Evolutionary conservation across 73 alveolate genomes (phyloP), one percentile per base, ranked within the genome.

Genomic region (Symbiodinium natans): DNA sequence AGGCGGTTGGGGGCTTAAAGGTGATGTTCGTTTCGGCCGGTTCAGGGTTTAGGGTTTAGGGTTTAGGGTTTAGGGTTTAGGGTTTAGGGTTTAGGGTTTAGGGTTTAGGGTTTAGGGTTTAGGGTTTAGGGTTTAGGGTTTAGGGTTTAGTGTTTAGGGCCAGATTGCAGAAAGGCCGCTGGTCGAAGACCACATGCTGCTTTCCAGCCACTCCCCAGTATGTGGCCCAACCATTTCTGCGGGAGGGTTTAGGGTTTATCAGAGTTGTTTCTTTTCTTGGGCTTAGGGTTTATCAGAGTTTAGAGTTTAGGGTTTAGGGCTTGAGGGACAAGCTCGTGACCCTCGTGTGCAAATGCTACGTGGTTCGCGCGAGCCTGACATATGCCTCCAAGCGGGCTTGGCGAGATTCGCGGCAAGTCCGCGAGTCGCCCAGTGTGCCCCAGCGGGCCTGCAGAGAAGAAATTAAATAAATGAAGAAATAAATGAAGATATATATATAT

Each of bases 151-250:
- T n/a, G n/a, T n/a, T n/a, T n/a, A n/a, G n/a, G n/a, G n/a, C n/a
- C n/a, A n/a, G n/a, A 25, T 63, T 74, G 84, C 40, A 33, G 11
- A 15, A 11, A 6, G n/a, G 97, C 11, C 7, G 68, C 97, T 90
- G 97, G 38, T 90, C 97, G 52, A 90, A 90, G 25, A 90, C 97
- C 9, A 90, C 33, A 31, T 90, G 97, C 54, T 90, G 97, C 54
- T 90, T 90, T 10, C 88, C 97, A n/a, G 34, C 80, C 4, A 46
- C 52, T 39, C 97, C 97, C 97, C 97, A 90, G 27, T 39, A 90
- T 15, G 97, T 84, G 6, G 97, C 97, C 97, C 97, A 90, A 13
- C 97, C 97, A 3, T 41, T 71, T 85, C 97, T 90, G 40, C 4
- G 74, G 41, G 31, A 5, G 2, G 4, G 3, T 52, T 17, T 31